Base-by-base conservation (phyloP, 768 basidiomycete genomes). In the Russula emetica region DNA sequence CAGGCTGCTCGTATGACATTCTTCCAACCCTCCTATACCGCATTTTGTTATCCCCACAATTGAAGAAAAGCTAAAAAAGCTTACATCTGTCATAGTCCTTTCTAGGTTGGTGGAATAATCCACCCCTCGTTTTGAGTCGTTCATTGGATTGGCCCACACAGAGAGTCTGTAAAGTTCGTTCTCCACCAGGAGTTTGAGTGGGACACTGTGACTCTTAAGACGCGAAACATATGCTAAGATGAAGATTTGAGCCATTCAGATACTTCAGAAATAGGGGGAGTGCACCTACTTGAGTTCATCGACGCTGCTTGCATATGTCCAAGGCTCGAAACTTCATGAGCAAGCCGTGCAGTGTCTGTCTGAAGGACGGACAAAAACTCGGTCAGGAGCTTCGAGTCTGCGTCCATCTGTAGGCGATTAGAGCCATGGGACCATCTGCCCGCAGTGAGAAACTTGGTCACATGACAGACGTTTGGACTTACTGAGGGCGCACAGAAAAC, bases 401-500 rank as follows among this genome's bases (percentile, higher is more conserved):
- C 86, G 66, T 90, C 86, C 22, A 98, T 78, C 75, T 98, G 94
- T 6, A 93, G 85, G 2, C 93, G 86, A 74, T 92, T 92, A 28
- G 92, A 90, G n/a, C 96, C 97, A 72, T 87, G 97, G 5, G 95
- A 88, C 95, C 96, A 98, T 70, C 95, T 98, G 69, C 1, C 18
- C 32, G 13, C 13, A 30, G 13, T 52, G 20, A 55, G 64, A 22
- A 50, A 34, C 54, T n/a, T 7, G 30, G 3, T 50, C 9, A 26
- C 34, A 26, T n/a, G 49, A 57, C 44, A 36, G 4, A 42, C 50
- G 40, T 34, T 18, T 40, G 16, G 10, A 70, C 92, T 74, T 74
- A 97, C 95, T 94, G 93, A 10, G 94, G 89, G n/a, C 89, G 83
- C 54, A 88, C 83, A n/a, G 88, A 78, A 76, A 98, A 99, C 97